Evolutionary conservation across 1,284 basidiomycete genomes (phyloP).

Genomic region (Neonothopanus nambi): DNA sequence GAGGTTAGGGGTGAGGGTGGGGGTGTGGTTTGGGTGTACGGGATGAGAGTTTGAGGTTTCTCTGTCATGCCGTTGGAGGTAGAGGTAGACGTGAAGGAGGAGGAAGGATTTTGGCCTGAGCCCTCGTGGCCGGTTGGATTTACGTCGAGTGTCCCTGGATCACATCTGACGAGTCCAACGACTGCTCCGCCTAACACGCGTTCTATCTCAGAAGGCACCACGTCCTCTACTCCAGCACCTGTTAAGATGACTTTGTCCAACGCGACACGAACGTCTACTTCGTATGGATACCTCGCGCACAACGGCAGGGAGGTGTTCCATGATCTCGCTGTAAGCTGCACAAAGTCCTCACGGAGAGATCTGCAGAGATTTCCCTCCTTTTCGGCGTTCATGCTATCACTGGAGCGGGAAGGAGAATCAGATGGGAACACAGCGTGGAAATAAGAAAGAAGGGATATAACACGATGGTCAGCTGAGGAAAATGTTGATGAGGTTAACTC

Average conservation of each 20-base stretch:
- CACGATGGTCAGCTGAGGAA: constrained; percentile 75
- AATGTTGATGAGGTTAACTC: constrained; percentile 40
- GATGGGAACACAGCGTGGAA: constrained; percentile 66
- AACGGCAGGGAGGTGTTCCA: constrained; percentile 80
- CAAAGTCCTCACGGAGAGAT: background rate
- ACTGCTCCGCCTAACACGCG: constrained; percentile 81
- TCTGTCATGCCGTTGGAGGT: background rate
- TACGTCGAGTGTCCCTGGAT: constrained; percentile 39
- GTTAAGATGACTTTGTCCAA: constrained; percentile 58
- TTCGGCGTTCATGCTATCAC: no score
- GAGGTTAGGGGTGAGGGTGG: constrained; percentile 59
- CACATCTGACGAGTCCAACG: constrained; percentile 67
- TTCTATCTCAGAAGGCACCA: constrained; percentile 63
- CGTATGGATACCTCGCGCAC: constrained; percentile 66
- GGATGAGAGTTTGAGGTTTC: constrained; percentile 28
- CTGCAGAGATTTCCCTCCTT: no score
- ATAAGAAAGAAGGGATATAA: constrained; percentile 78
- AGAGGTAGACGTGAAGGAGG: background rate
- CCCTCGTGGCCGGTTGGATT: constrained; percentile 10
- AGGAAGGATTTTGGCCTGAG: background rate
- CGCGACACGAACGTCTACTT: constrained; percentile 54
- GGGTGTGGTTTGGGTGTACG: constrained; percentile 57
- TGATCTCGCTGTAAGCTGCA: constrained; percentile 35
- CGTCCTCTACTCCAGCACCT: constrained; percentile 76
- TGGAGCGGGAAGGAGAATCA: background rate